Percentiles rank a stretch among this genome's conserved stretches.
Conservation (phyloP, 805 yeast species). For the Clavispora santaluciae region DNA sequence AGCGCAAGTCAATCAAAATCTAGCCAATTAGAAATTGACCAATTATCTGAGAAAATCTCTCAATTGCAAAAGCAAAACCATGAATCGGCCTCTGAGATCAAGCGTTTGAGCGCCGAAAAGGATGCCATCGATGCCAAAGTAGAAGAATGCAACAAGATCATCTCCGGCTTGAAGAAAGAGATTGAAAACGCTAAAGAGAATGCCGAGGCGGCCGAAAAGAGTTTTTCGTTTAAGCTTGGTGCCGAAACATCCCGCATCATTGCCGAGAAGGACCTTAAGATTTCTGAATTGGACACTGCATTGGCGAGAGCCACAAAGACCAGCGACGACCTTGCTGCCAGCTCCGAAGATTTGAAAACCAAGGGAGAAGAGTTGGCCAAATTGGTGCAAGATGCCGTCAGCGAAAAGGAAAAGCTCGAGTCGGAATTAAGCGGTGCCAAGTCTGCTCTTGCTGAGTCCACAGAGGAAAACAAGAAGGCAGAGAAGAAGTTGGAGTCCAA, state of each 20-base stretch:
- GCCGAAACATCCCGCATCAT: slow-evolving; percentile 19
- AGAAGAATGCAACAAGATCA: neutral
- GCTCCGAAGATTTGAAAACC: neutral
- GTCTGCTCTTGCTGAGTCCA: slow-evolving; percentile 2
- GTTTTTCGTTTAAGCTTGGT: slow-evolving; percentile 23
- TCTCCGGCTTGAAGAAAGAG: neutral
- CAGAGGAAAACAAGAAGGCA: slow-evolving; percentile 4
- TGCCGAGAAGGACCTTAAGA: slow-evolving; percentile 20
- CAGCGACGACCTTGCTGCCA: neutral
- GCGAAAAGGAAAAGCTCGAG: slow-evolving; percentile 1
- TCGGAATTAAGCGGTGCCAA: slow-evolving; percentile 1
- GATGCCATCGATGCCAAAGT: neutral
- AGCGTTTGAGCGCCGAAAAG: neutral
- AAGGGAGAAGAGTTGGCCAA: neutral
- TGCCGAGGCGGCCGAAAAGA: slow-evolving; percentile 9
- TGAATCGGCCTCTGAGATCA: neutral
- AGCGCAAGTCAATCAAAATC: neutral
- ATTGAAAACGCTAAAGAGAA: slow-evolving; percentile 4
- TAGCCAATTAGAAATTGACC: neutral
- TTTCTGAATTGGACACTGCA: slow-evolving; percentile 5
- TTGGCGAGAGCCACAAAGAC: neutral
- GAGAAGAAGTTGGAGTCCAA: slow-evolving; percentile 2
- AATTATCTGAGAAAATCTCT: neutral
- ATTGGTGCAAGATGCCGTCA: neutral
- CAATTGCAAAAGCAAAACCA: neutral